Conservation (phyloP, 177 flowering plant genomes). For the Vitis hybrid region DNA sequence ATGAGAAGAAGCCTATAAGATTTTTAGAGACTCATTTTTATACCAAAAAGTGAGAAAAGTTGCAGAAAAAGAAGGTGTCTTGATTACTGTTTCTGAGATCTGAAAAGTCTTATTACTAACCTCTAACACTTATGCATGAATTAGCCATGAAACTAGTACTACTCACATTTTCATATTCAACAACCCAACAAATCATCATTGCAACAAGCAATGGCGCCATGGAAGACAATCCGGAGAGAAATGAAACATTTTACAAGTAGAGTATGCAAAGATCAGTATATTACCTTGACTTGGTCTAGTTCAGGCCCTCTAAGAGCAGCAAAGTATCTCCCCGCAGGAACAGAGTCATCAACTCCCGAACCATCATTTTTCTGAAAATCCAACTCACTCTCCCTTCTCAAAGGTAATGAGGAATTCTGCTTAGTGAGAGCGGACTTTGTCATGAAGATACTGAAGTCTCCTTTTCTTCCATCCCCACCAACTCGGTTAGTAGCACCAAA, state of each 20-base stretch:
- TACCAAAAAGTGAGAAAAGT: too few species aligned
- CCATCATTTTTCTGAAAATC: slow-evolving; percentile 28
- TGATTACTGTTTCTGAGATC: too few species aligned
- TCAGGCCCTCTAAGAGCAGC: slow-evolving; percentile 95
- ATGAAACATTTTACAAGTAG: not conserved
- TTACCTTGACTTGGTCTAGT: slow-evolving; percentile 93
- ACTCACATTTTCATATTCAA: not conserved
- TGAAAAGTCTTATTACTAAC: too few species aligned
- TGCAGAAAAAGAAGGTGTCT: too few species aligned
- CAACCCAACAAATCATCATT: too few species aligned
- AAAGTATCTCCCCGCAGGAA: slow-evolving; percentile 95
- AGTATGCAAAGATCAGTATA: not conserved
- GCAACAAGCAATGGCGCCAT: too few species aligned
- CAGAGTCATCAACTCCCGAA: slow-evolving; percentile 32
- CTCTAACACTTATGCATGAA: too few species aligned
- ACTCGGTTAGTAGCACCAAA: slow-evolving; percentile 33
- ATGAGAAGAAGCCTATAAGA: not conserved
- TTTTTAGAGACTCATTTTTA: too few species aligned
- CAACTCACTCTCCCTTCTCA: slow-evolving; percentile 41
- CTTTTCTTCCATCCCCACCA: slow-evolving; percentile 49
- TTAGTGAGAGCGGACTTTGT: slow-evolving; percentile 68
- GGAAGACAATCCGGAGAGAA: not conserved
- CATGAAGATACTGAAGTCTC: slow-evolving; percentile 78
- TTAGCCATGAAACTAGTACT: not conserved
- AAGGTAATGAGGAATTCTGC: slow-evolving; percentile 61